Base-by-base conservation (phyloP, 1,284 basidiomycete genomes). In the Naganishia albida region DNA sequence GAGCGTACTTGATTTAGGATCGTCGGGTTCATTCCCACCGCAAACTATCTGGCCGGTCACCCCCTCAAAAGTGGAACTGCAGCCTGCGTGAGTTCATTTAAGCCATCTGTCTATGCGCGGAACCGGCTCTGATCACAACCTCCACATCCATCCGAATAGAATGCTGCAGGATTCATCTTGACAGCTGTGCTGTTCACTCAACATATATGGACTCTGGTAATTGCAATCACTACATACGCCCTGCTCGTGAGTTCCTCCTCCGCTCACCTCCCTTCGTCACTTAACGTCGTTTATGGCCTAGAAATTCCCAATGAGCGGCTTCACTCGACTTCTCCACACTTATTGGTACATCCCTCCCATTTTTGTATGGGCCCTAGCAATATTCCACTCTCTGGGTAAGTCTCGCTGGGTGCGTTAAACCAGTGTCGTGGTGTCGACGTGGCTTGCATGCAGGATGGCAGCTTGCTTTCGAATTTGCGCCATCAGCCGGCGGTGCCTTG, bases 201-300 rank as follows among this genome's bases (percentile, higher is more conserved):
- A 64, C 74, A 77, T 66, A 59, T 77, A 2, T 77, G 75, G 74
- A 76, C 75, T 18, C 48, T 76, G 38, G 49, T 56, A 18, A 75
- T 77, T n/a, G 76, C 74, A 16, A 50, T 75, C 20, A 72, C 75
- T 1, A 78, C 77, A 1, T 76, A 71, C 53, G 67, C 73, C 23
- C 70, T 78, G 16, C 66, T 78, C 2, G 77, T 77, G 52, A 53
- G 74, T 72, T 4, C 7, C n/a, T 28, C 13, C 8, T n/a, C 8
- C 2, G 26, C n/a, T 20, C 18, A 26, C n/a, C 23, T 44, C 25
- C 2, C 34, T 40, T 7, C 18, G 23, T 44, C 43, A 25, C 49
- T 3, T 7, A 23, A 13, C 57, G 16, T 26, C 49, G 39, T 28
- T 43, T 16, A 34, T 43, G 12, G 18, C 3, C 0, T 42, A 78